These are phyloP conservation scores for Fusarium multiceps DNA, from an alignment of 2,329 filamentous ascomycete genomes.

Conservation along the genomic window DNA sequence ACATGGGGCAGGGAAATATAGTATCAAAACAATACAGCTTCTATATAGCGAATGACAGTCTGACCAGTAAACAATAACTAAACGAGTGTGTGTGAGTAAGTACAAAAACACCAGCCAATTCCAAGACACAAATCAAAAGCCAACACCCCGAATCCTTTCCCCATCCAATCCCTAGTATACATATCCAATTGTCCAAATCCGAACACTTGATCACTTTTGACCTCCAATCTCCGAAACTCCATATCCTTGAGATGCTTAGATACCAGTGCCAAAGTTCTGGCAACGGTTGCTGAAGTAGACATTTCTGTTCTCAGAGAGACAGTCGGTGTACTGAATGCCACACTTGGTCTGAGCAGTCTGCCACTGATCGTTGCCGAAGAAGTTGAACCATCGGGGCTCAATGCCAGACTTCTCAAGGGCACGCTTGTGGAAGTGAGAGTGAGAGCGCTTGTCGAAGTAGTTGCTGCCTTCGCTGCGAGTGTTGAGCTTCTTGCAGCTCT, in stretches of 20 bases:
- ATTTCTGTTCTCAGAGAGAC: conserved; percentile 56
- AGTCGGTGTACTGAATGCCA: conserved; percentile 62
- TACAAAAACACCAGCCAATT: conserved; percentile 19
- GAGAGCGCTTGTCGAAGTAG: conserved; percentile 36
- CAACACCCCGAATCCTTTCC: neutral
- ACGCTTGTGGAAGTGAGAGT: conserved; percentile 43
- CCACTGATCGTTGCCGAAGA: conserved; percentile 49
- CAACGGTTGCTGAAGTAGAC: conserved; percentile 56
- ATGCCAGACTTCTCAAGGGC: conserved; percentile 42
- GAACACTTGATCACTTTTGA: conserved; percentile 4
- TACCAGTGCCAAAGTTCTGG: conserved; percentile 49
- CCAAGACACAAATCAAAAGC: neutral
- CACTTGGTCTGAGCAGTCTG: conserved; percentile 56
- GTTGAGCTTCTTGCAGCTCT: conserved; percentile 57
- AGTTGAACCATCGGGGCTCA: conserved; percentile 44
- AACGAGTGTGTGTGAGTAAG: conserved; percentile 29
- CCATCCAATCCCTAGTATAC: neutral
- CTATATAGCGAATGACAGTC: conserved; percentile 34
- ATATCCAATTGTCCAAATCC: neutral
- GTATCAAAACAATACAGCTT: conserved; percentile 30
- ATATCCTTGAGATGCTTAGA: conserved; percentile 13
- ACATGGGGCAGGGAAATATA: neutral
- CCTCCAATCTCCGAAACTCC: conserved; percentile 1
- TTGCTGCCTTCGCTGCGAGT: conserved; percentile 37
- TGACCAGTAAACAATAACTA: conserved; percentile 23